phyloP scores from a whole-genome alignment of 23 red algal genomes.

The Pyropia haitanensis region DNA sequence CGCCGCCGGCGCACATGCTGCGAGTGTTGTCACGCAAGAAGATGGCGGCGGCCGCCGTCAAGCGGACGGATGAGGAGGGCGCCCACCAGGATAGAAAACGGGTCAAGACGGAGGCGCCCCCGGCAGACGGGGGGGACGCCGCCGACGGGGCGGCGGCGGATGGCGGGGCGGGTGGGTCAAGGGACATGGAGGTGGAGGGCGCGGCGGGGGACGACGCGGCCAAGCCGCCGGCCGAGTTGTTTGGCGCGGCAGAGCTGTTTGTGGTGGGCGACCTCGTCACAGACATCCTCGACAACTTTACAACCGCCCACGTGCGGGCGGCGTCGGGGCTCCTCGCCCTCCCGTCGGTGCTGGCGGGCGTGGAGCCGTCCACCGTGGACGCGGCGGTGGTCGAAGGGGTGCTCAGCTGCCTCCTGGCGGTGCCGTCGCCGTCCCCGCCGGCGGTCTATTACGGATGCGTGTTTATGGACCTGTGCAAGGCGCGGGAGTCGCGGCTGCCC shows the following conservation, averaged over 20 bases:
- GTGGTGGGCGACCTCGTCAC: slow-evolving; percentile 24
- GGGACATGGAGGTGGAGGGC: neutral
- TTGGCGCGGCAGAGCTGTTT: neutral
- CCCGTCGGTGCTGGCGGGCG: slow-evolving; percentile 21
- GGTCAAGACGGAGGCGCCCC: neutral
- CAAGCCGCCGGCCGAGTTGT: no score
- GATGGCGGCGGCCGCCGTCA: no score
- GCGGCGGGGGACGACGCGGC: no score
- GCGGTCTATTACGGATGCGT: slow-evolving; percentile 75
- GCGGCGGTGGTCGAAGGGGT: slow-evolving; percentile 58
- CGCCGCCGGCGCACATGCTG: slow-evolving; percentile 10
- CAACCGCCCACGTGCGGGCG: slow-evolving; percentile 25
- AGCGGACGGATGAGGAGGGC: neutral
- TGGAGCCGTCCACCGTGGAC: slow-evolving; percentile 12
- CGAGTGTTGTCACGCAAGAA: no score
- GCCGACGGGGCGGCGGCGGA: neutral
- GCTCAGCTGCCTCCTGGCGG: slow-evolving; percentile 58
- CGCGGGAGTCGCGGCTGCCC: slow-evolving; percentile 68
- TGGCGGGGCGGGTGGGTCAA: neutral
- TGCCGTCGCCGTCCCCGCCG: slow-evolving; percentile 36
- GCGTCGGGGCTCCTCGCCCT: slow-evolving; percentile 37
- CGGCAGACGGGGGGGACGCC: neutral
- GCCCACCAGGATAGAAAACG: neutral
- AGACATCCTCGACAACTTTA: slow-evolving; percentile 71
- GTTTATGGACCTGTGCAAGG: slow-evolving; percentile 86